Evolutionary conservation across 139 green algal species (phyloP).

Genomic region (Trebouxia sp.): DNA sequence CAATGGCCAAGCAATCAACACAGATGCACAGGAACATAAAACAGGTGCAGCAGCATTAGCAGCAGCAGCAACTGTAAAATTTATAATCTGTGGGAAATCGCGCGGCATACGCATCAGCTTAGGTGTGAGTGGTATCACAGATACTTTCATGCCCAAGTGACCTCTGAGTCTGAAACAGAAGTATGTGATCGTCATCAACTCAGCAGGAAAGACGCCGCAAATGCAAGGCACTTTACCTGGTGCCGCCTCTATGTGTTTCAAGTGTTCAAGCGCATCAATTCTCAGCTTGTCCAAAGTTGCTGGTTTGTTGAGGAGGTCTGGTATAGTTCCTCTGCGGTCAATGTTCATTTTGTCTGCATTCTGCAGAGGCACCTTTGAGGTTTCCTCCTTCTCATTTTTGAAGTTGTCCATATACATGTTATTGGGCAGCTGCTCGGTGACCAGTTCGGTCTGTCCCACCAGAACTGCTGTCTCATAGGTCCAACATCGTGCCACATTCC

Average conservation of each 20-base stretch:
- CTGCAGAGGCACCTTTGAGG: not conserved
- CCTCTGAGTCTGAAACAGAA: too few species aligned
- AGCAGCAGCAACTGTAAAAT: too few species aligned
- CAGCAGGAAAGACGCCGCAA: too few species aligned
- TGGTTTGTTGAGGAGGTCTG: slow-evolving; percentile 70
- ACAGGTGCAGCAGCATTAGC: too few species aligned
- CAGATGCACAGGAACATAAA: too few species aligned
- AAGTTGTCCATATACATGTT: slow-evolving; percentile 36
- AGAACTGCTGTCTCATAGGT: slow-evolving; percentile 66
- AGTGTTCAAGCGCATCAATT: slow-evolving; percentile 69
- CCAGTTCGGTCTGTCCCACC: slow-evolving; percentile 42
- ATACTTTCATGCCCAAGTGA: too few species aligned
- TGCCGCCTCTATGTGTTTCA: slow-evolving; percentile 31
- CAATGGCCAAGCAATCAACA: too few species aligned
- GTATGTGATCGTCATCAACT: too few species aligned
- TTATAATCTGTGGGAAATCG: too few species aligned
- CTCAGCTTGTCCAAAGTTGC: slow-evolving; percentile 74
- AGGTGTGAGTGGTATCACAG: too few species aligned
- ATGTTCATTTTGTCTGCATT: not conserved
- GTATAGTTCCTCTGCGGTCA: not conserved
- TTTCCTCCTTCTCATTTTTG: slow-evolving; percentile 12
- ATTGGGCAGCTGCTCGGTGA: slow-evolving; percentile 63
- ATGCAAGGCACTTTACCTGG: slow-evolving; percentile 15
- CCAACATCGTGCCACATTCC: slow-evolving; percentile 91
- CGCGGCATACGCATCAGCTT: too few species aligned